phyloP scores from a whole-genome alignment of 1,284 basidiomycete genomes.

The Rhodotorula sp. region DNA sequence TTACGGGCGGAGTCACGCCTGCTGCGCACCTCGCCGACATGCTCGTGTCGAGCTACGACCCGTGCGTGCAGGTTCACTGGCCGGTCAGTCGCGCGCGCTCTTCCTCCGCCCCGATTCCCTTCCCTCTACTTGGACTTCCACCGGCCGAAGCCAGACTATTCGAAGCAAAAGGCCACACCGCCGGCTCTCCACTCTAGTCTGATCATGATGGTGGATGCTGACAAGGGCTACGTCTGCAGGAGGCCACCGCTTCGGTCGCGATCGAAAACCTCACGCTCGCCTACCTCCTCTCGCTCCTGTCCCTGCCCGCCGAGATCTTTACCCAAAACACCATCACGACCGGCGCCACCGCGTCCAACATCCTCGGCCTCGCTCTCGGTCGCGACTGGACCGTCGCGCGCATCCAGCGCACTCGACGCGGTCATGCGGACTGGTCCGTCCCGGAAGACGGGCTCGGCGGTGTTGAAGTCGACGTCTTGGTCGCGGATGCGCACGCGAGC shows the following conservation, averaged over 20 bases:
- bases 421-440: constrained; percentile 49
- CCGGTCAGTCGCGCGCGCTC: not conserved
- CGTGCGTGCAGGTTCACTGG: constrained; percentile 54
- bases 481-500: constrained; percentile 54
- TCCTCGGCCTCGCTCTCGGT: constrained; percentile 52
- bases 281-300: constrained; percentile 53
- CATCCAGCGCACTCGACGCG: constrained; percentile 12
- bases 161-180: too few species aligned
- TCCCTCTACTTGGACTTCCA: not conserved
- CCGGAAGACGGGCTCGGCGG: constrained; percentile 51
- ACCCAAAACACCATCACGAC: constrained; percentile 54
- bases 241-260: constrained; percentile 49
- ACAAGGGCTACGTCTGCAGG: not conserved
- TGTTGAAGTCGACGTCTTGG: constrained; percentile 52
- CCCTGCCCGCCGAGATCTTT: constrained; percentile 48
- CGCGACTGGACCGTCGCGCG: constrained; percentile 40
- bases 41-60: constrained; percentile 45
- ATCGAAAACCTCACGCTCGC: constrained; percentile 52
- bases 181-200: too few species aligned
- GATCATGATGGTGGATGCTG: not conserved
- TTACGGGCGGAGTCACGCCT: constrained; percentile 45
- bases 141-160: not conserved
- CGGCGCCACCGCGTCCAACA: constrained; percentile 56
- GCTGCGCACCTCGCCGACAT: constrained; percentile 53
- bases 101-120: not conserved